Evolutionary conservation across 1,139 yeast species (phyloP).

Genomic region (Yamadazyma friedrichii): DNA sequence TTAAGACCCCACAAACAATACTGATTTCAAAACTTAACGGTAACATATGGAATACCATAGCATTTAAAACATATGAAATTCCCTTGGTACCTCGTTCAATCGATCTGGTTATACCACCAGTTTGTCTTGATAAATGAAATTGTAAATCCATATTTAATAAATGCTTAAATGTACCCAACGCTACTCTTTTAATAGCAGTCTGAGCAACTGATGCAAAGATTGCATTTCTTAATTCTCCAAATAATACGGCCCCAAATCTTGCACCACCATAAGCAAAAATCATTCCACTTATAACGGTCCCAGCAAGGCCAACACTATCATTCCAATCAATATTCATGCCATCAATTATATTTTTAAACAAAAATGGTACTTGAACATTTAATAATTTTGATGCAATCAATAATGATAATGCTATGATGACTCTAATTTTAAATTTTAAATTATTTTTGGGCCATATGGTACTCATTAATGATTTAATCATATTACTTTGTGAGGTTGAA

Average conservation of each 20-base stretch:
- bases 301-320: conserved; percentile 55
- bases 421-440: conserved; percentile 69
- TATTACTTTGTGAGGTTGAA: conserved; percentile 55
- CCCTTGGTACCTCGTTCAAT: conserved; percentile 98
- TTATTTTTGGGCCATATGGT: conserved; percentile 92
- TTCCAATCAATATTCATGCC: conserved; percentile 92
- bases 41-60: conserved; percentile 94
- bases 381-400: conserved; percentile 78
- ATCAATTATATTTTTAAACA: conserved; percentile 85
- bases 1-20: conserved; percentile 88
- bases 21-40: conserved; percentile 92
- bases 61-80: conserved; percentile 85
- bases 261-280: conserved; percentile 92
- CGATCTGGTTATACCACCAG: conserved; percentile 95
- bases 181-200: conserved; percentile 87
- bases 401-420: conserved; percentile 67
- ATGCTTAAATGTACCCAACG: conserved; percentile 83
- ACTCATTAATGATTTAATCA: conserved; percentile 59
- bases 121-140: conserved; percentile 87
- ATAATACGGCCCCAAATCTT: conserved; percentile 87
- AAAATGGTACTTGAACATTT: conserved; percentile 95
- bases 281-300: conserved; percentile 67
- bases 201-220: conserved; percentile 95
- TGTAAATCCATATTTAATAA: conserved; percentile 81
- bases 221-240: conserved; percentile 94